A percentile compares a stretch with the other conserved stretches of the same genome.
phyloP scores from a whole-genome alignment of 768 basidiomycete genomes.

The Daedaleopsis nitida region DNA sequence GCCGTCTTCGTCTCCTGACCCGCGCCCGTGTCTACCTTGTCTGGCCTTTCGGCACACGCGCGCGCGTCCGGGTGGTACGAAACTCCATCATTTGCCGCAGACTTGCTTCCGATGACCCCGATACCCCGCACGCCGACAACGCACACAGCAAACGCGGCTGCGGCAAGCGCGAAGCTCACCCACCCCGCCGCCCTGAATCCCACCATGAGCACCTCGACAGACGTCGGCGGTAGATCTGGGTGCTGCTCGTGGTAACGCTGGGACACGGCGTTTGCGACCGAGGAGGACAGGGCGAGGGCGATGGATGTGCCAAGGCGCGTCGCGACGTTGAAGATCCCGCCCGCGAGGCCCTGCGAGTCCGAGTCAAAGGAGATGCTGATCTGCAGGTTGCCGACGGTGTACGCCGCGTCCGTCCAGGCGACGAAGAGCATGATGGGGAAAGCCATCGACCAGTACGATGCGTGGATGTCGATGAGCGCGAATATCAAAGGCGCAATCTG shows the following conservation, averaged over 20 bases:
- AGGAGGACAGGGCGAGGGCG: neutral
- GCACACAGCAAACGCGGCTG: neutral
- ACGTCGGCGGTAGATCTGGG: neutral
- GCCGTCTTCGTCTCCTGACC: no score
- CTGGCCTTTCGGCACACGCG: no score
- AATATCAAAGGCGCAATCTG: constrained; percentile 28
- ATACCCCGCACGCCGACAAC: neutral
- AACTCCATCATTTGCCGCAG: no score
- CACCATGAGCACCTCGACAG: neutral
- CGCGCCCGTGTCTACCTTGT: no score
- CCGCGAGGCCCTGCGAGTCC: constrained; percentile 38
- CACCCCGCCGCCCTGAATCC: neutral
- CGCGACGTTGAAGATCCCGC: constrained; percentile 38
- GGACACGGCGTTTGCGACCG: neutral
- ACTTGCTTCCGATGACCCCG: constrained; percentile 1
- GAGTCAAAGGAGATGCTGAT: constrained; percentile 32
- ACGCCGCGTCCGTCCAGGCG: constrained; percentile 33
- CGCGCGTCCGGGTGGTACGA: no score
- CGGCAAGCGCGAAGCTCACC: neutral
- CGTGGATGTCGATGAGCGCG: constrained; percentile 33
- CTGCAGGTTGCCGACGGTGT: constrained; percentile 37
- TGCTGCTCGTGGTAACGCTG: neutral
- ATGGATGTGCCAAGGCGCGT: constrained; percentile 25
- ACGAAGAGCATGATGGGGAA: constrained; percentile 35
- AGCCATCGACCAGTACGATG: constrained; percentile 35